These are phyloP conservation scores for Hemisphaericaspora xylanilytica DNA, from an alignment of 1,139 yeast species.

Conservation along the genomic window DNA sequence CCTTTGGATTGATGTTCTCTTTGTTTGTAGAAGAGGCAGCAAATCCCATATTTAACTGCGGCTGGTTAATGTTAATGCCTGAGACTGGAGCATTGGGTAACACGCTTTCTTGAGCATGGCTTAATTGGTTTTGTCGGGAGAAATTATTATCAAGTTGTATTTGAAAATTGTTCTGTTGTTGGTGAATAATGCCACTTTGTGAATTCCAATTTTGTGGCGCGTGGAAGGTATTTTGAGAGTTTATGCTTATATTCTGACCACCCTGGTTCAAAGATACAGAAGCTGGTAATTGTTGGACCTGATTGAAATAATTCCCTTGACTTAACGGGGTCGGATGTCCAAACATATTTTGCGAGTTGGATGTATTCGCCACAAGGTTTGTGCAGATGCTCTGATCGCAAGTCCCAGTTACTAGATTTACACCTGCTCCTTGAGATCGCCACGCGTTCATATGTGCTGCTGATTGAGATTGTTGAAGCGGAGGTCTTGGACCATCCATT, in stretches of 20 bases:
- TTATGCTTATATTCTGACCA: too few species aligned
- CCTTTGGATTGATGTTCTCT: constrained; percentile 23
- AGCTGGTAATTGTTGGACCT: neutral
- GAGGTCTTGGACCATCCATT: constrained; percentile 3
- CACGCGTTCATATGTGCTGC: constrained; percentile 2
- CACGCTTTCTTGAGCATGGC: too few species aligned
- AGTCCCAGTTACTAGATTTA: neutral
- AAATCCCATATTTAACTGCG: constrained; percentile 1
- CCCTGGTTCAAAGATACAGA: too few species aligned
- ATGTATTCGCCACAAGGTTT: too few species aligned
- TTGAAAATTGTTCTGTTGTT: neutral
- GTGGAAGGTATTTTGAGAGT: too few species aligned
- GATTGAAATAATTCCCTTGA: neutral
- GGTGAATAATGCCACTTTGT: neutral
- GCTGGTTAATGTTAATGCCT: too few species aligned
- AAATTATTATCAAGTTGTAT: too few species aligned
- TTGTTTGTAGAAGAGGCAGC: too few species aligned
- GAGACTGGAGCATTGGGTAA: too few species aligned
- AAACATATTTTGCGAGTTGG: neutral
- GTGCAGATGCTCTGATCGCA: neutral
- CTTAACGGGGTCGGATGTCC: neutral
- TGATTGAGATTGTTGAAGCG: constrained; percentile 11
- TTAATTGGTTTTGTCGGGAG: too few species aligned
- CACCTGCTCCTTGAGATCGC: neutral
- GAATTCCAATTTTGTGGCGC: too few species aligned